These are phyloP conservation scores for Purpureocillium takamizusanense DNA, from an alignment of 2,329 filamentous ascomycete species.

Conservation along the genomic window DNA sequence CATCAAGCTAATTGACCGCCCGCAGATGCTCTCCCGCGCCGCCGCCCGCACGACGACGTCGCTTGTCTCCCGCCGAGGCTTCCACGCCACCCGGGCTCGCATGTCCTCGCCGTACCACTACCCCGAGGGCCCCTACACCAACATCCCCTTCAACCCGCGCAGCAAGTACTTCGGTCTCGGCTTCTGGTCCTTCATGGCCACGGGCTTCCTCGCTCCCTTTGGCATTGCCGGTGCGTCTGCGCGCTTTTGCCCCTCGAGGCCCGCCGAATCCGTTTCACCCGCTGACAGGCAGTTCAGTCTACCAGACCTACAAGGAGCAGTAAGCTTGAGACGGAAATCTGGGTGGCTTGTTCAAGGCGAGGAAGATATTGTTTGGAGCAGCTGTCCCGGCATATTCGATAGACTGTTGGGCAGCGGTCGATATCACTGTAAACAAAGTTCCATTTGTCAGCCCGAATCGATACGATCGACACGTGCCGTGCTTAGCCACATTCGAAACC, in stretches of 20 bases:
- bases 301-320: conserved; percentile 32
- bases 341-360: conserved; percentile 9
- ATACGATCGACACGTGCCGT: background rate
- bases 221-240: conserved; percentile 48
- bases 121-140: conserved; percentile 87
- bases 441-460: conserved; percentile 11
- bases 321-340: conserved; percentile 15
- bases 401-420: conserved; percentile 19
- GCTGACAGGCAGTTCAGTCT: conserved; percentile 28
- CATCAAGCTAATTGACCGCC: conserved; percentile 30
- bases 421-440: conserved; percentile 16
- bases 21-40: conserved; percentile 76
- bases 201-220: conserved; percentile 53
- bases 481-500: background rate
- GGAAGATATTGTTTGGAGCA: conserved; percentile 12
- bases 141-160: conserved; percentile 94
- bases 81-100: conserved; percentile 82
- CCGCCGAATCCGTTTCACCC: background rate
- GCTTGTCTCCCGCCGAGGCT: conserved; percentile 78
- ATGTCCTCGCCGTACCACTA: conserved; percentile 94
- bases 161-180: conserved; percentile 74
- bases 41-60: conserved; percentile 55
- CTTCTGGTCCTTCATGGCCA: conserved; percentile 66
- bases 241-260: conserved; percentile 6
- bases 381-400: conserved; percentile 20